Percentiles rank a stretch among this genome's conserved stretches.
These are phyloP conservation scores for Hortaea sp. DNA, from an alignment of 2,329 filamentous ascomycete species.

Conservation along the genomic window DNA sequence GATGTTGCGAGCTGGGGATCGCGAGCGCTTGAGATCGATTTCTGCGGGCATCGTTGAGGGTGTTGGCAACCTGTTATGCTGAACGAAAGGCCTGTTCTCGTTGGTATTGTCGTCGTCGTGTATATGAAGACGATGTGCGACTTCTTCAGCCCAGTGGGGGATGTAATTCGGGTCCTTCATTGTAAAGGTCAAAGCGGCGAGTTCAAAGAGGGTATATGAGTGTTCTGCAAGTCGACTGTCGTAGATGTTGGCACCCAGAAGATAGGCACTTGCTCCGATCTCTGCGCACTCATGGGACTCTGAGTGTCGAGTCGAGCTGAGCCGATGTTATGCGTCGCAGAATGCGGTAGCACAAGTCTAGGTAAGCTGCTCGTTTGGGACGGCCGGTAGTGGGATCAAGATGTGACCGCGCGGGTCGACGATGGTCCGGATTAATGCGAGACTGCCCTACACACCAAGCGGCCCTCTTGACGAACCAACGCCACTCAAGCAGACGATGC, in stretches of 20 bases:
- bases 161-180: constrained; percentile 9
- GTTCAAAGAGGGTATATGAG: constrained; percentile 9
- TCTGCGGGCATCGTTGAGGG: constrained; percentile 2
- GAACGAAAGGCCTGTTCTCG: background rate
- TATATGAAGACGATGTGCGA: constrained; percentile 6
- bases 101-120: constrained; percentile 1
- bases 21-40: constrained; percentile 2
- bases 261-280: background rate
- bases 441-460: too few species aligned
- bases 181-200: constrained; percentile 11
- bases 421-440: too few species aligned
- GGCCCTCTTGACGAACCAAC: too few species aligned
- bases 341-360: background rate
- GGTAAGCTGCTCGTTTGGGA: constrained; percentile 3
- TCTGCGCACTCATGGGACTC: constrained; percentile 10
- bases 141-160: constrained; percentile 3
- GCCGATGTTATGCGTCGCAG: constrained; percentile 7
- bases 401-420: too few species aligned
- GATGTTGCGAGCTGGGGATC: constrained; percentile 1
- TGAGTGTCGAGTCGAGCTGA: constrained; percentile 2
- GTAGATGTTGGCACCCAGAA: constrained; percentile 6
- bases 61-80: background rate
- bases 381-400: background rate
- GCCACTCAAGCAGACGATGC: too few species aligned
- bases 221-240: constrained; percentile 9